Conservation (phyloP, 768 basidiomycete genomes). For the Neoboletus magnificus region DNA sequence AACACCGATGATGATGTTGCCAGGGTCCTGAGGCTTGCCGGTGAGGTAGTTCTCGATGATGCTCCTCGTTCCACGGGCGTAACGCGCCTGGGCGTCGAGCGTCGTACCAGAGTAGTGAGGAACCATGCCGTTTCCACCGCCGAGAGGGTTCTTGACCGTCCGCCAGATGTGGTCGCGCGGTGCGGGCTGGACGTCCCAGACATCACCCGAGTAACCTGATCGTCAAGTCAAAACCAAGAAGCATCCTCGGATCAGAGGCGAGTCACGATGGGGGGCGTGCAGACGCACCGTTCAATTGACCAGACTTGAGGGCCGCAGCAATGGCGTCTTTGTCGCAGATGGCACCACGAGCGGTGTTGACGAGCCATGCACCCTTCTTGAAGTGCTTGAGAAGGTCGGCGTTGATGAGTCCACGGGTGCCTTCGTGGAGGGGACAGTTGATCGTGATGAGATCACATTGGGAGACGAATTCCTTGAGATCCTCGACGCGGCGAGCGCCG, state of each 20-base stretch:
- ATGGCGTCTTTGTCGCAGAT: constrained; percentile 86
- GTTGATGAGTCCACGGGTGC: constrained; percentile 77
- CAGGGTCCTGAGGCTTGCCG: constrained; percentile 64
- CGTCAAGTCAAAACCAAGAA: neutral
- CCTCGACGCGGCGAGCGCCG: constrained; percentile 69
- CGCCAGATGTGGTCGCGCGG: constrained; percentile 87
- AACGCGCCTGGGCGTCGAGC: constrained; percentile 84
- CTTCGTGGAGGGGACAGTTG: constrained; percentile 86
- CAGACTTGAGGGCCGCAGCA: constrained; percentile 68
- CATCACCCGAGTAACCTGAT: constrained; percentile 49
- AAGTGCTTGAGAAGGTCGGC: constrained; percentile 79
- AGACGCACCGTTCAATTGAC: constrained; percentile 59
- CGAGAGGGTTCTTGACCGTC: constrained; percentile 73
- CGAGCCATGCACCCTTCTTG: constrained; percentile 90
- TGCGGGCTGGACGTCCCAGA: constrained; percentile 87
- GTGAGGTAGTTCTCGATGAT: constrained; percentile 72
- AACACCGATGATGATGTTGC: constrained; percentile 76
- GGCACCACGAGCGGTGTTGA: constrained; percentile 92
- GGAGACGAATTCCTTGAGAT: constrained; percentile 60
- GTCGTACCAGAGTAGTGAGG: constrained; percentile 88
- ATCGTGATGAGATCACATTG: constrained; percentile 82
- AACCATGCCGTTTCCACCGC: constrained; percentile 88
- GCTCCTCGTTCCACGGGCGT: constrained; percentile 66
- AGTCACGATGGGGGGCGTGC: neutral
- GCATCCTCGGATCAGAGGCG: neutral